Base-by-base conservation (phyloP, 768 basidiomycete species). In the Tylopilus felleus region DNA sequence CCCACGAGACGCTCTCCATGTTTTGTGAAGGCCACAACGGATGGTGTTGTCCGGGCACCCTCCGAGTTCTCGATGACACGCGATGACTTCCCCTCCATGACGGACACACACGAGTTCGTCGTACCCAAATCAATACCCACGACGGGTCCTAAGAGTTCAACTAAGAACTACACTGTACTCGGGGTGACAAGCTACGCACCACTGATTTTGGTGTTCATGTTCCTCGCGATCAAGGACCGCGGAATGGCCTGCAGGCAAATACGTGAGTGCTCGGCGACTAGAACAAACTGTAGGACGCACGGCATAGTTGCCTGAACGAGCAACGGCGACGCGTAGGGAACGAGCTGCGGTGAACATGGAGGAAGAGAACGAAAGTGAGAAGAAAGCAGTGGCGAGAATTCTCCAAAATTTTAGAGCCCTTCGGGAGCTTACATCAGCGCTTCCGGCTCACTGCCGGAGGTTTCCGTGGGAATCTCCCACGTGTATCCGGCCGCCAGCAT, bases 1-100 rank as follows among this genome's bases (percentile, higher is more conserved):
- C 96, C 96, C 55, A 97, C 88, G 29, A 98, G 80, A 54, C 96
- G 93, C 71, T 99, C 97, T 52, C 93, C 93, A 64, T 98, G 94
- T 73, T 98, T 97, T 51, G 97, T 93, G 81, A 99, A 99, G 36
- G 96, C 96, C 61, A 98, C 93, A 52, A 98, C 93, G 36, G 97
- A 99, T 3, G 97, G 97, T 16, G 97, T 99, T 58, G 97, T 98
- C 62, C 97, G 86, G 53, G 90, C 90, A 78, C 97, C 96, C 77
- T 98, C 96, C 6, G 95, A 78, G 77, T 98, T 98, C 76, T 98
- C 97, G 62, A 99, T 88, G 59, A 98, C 96, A 61, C 91, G 88
- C 47, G 95, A 83, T 33, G 86, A 88, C 77, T 96, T 86, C 62
- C 93, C 95, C 77, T 98, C 95, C 92, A 96, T 97, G 57, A 97